These are phyloP conservation scores for Pulicaria dysenterica DNA, from an alignment of 129 eudicot species.

Conservation along the genomic window DNA sequence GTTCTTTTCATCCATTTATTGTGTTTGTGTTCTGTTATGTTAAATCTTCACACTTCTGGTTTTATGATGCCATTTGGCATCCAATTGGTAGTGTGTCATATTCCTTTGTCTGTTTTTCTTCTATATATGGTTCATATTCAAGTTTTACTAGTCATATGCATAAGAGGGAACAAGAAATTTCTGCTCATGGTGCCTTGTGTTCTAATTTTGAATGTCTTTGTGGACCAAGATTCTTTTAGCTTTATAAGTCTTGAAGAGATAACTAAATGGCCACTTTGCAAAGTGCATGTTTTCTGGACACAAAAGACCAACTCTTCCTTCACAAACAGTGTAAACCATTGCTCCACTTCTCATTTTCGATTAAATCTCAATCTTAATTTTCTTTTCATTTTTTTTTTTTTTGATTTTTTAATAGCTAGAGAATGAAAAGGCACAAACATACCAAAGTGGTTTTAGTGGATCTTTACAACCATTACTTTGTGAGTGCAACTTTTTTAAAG, in stretches of 20 bases:
- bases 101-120: not conserved
- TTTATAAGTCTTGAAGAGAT: not conserved
- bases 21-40: not conserved
- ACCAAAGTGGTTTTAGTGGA: too few species aligned
- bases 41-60: too few species aligned
- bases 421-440: too few species aligned
- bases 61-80: not conserved
- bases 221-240: not conserved
- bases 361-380: too few species aligned
- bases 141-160: not conserved
- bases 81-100: not conserved
- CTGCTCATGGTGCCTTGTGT: not conserved
- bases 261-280: not conserved
- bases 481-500: too few species aligned
- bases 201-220: not conserved
- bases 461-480: too few species aligned
- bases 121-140: slow-evolving; percentile 8
- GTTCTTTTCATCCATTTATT: slow-evolving; percentile 3
- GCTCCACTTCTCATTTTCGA: too few species aligned
- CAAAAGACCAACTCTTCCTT: too few species aligned
- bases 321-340: too few species aligned
- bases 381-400: too few species aligned
- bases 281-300: not conserved
- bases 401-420: too few species aligned
- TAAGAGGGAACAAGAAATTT: not conserved